These are phyloP conservation scores for Pseudogymnoascus sp. DNA, from an alignment of 2,329 filamentous ascomycete genomes.

Conservation along the genomic window DNA sequence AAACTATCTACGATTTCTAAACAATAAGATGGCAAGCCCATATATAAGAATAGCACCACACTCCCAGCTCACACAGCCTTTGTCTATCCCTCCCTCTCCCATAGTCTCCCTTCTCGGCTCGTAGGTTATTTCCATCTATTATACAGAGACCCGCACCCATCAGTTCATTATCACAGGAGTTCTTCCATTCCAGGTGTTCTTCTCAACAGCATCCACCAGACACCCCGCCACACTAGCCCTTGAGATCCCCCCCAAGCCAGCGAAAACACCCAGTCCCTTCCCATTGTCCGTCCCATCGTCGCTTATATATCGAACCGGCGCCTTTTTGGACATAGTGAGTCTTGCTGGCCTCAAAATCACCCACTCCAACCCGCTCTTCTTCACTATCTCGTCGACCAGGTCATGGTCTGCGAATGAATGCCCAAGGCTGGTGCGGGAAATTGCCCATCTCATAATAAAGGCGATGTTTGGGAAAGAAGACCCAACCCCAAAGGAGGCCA, in stretches of 20 bases:
- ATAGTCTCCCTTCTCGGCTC: neutral
- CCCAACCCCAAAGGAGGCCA: conserved; percentile 42
- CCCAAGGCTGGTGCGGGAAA: conserved; percentile 39
- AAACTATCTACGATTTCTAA: no score
- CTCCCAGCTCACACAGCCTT: neutral
- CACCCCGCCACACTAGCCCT: conserved; percentile 36
- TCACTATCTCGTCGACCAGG: conserved; percentile 19
- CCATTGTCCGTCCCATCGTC: conserved; percentile 9
- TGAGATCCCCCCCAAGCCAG: conserved; percentile 12
- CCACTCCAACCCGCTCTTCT: conserved; percentile 15
- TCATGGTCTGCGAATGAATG: conserved; percentile 40
- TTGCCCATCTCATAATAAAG: conserved; percentile 34
- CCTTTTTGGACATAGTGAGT: conserved; percentile 13
- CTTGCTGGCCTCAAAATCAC: conserved; percentile 15
- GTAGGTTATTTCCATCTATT: neutral
- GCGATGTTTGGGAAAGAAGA: conserved; percentile 35
- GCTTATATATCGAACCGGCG: conserved; percentile 11
- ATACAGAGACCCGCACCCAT: neutral
- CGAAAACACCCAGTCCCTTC: conserved; percentile 13
- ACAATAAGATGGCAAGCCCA: neutral
- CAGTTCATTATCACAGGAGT: conserved; percentile 40
- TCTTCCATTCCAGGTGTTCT: conserved; percentile 33
- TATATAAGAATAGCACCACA: neutral
- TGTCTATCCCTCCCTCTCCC: neutral
- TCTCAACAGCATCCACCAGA: conserved; percentile 37